Evolutionary conservation across 768 basidiomycete genomes (phyloP), one percentile per base, ranked within the genome.

Genomic region (Crassisporium funariophilum): DNA sequence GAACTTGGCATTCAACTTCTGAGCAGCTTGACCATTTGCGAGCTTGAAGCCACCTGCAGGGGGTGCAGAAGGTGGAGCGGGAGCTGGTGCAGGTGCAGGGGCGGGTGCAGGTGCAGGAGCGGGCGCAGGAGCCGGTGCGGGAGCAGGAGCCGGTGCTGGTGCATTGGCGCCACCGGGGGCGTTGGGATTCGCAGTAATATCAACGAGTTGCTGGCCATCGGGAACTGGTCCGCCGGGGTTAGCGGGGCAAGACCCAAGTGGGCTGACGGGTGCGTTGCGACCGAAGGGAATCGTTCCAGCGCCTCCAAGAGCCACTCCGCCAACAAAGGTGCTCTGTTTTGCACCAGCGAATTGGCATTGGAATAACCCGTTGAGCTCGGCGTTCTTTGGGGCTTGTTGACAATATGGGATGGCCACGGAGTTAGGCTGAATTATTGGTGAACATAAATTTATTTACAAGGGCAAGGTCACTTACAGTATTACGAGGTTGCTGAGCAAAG

Each of bases 1-100:
- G 60, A 84, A 84, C 56, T 81, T 62, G 5, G 70, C 70, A 54
- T 81, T 81, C 25, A 74, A 69, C 12, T 67, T 58, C 56, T 80
- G 76, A 6, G 79, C 79, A 41, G 67, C 74, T 41, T 71, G 60
- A 4, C 77, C 79, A 47, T 82, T 82, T 24, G 71, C 62, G 21
- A 70, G 57, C 34, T 59, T 56, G 59, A 77, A 76, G 31, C 47
- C 35, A 11, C 56, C 53, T 19, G 43, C 35, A 36, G 54, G 43
- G 8, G 47, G 25, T 11, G 56, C 37, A 33, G 58, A 44, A 20
- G 60, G 29, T 20, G 58, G 44, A 33, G 43, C 44, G 2, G 60
- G 25, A 46, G 60, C 38, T 44, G 54, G 37, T 7, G 59, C 44
- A 5, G 47, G 37, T 16, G 56, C 34, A 27, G 56, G 6, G 17